Base-by-base conservation (phyloP, 192 early-diverging fungal genomes). In the Coemansia sp. region DNA sequence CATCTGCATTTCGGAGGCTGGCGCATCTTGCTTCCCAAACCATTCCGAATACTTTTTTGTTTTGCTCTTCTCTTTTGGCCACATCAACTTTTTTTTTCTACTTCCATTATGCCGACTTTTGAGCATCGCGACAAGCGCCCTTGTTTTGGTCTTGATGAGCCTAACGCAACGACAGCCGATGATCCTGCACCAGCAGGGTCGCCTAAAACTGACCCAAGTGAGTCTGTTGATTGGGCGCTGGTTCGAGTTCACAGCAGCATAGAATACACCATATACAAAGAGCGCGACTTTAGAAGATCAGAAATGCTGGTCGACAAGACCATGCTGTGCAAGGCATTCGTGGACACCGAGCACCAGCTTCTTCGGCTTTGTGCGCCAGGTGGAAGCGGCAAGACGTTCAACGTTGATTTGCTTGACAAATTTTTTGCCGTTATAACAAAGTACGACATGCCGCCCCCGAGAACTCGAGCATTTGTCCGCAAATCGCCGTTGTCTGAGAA, bases 291-390 rank as follows among this genome's bases (percentile, higher is more conserved):
- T 16, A 40, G 12, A 9, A 40, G 35, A 5, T 16, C 1, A 16
- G 12, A 40, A 16, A 40, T 52, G 29, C 3, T 52, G 0, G 53
- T 54, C 12, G 53, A 54, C 33, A 54, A 40, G 23, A 54, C 58
- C 18, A 30, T 60, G 18, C 29, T 60, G 27, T 60, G 58, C 47
- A 60, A 50, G 47, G 58, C 47, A 12, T 35, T 60, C 14, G 21
- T 60, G 21, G 58, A 60, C 9, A 8, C 32, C n/a, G n/a, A 50
- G 24, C 31, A 38, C 23, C 9, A 38, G 38, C 40, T 22, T 11
- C 27, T 53, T 30, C 28, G 48, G 23, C 24, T 62, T 14, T 62
- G 35, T 44, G 50, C 42, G 9, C 47, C 58, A n/a, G 11, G 23
- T 9, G 16, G 58, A 5, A 42, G 49, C 8, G 58, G 58, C 47